These are phyloP conservation scores for Pachyrhizus erosus DNA, from an alignment of 306 rosid genomes.

Conservation along the genomic window DNA sequence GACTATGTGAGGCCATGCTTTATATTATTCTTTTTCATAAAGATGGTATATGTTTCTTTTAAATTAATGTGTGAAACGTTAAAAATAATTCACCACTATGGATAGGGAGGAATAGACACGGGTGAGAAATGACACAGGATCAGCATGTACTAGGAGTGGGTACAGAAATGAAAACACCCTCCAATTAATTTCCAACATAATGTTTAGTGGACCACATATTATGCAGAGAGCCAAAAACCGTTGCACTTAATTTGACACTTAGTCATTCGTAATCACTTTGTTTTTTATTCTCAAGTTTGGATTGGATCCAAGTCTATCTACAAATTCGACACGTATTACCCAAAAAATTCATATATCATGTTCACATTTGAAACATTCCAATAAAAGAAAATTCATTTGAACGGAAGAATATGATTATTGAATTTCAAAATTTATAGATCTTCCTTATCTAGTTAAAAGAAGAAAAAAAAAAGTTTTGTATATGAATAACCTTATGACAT, in stretches of 20 bases:
- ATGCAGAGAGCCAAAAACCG: constrained; percentile 19
- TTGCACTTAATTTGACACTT: constrained; percentile 30
- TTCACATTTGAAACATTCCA: constrained; percentile 5
- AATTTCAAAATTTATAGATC: neutral
- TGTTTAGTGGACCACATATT: neutral
- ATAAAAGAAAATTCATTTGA: neutral
- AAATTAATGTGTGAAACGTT: neutral
- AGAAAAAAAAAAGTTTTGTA: neutral
- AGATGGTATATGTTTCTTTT: too few species aligned
- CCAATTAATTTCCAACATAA: neutral
- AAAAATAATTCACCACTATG: neutral
- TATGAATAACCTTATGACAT: neutral
- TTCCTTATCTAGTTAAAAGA: neutral
- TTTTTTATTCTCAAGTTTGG: constrained; percentile 5
- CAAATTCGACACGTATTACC: constrained; percentile 1
- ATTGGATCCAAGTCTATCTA: constrained; percentile 15
- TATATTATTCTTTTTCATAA: too few species aligned
- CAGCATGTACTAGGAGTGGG: neutral
- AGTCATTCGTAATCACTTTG: constrained; percentile 21
- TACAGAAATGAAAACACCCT: neutral
- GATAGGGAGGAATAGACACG: neutral
- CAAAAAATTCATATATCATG: neutral
- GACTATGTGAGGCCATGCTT: too few species aligned
- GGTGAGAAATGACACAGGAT: neutral
- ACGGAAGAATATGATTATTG: neutral